A percentile compares a stretch with the other conserved stretches of the same genome.
These are phyloP conservation scores for Paraphoma sp. DNA, from an alignment of 2,329 filamentous ascomycete species.

Conservation along the genomic window DNA sequence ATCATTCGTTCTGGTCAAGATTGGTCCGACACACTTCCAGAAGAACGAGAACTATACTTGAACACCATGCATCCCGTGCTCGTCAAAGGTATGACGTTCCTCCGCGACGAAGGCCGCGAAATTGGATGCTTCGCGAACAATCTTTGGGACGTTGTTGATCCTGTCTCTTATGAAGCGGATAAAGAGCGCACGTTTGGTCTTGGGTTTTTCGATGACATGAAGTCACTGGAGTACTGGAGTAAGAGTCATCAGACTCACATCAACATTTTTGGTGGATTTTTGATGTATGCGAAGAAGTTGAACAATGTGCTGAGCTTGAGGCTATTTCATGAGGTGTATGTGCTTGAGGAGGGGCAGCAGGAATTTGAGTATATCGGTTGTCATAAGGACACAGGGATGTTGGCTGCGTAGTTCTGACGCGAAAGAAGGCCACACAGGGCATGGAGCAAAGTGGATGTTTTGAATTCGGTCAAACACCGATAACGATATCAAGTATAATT, in stretches of 20 bases:
- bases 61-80: constrained; percentile 56
- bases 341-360: constrained; percentile 50
- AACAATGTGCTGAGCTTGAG: constrained; percentile 45
- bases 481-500: too few relatives aligned
- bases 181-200: constrained; percentile 51
- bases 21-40: constrained; percentile 50
- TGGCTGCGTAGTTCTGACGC: constrained; percentile 5
- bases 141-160: constrained; percentile 53
- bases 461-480: too few relatives aligned
- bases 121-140: constrained; percentile 55
- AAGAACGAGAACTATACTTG: constrained; percentile 54
- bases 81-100: constrained; percentile 53
- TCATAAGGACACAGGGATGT: constrained; percentile 47
- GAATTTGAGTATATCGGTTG: constrained; percentile 53
- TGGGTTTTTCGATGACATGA: constrained; percentile 53
- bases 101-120: constrained; percentile 52
- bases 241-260: constrained; percentile 51
- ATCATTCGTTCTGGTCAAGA: constrained; percentile 57
- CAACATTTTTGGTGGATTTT: constrained; percentile 51
- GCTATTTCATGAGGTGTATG: constrained; percentile 52
- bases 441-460: too few relatives aligned
- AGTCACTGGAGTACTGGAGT: constrained; percentile 50
- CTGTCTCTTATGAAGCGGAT: constrained; percentile 11
- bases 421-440: too few relatives aligned
- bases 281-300: constrained; percentile 49